Evolutionary conservation across 2,329 filamentous ascomycete genomes (phyloP), one percentile per base, ranked within the genome.

Genomic region (Talaromyces piceae): DNA sequence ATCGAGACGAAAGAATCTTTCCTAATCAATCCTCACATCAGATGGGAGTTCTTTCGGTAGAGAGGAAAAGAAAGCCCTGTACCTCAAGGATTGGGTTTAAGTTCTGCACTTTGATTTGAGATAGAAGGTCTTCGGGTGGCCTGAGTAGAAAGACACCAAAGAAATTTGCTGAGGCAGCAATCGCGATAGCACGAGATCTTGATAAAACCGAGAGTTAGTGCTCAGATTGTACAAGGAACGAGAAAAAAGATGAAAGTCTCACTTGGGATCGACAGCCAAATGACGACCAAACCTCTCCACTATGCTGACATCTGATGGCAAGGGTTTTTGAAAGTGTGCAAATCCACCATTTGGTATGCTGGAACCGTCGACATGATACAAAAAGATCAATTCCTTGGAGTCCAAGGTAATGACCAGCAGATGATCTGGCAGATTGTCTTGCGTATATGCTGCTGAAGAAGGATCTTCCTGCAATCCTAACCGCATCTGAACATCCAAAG

Each of bases 201-300:
- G 30, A 43, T 5, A 22, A 41, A 54, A 53, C n/a, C n/a, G n/a
- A 56, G 25, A 47, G 25, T 25, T 41, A 43, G 37, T n/a, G n/a
- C 13, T 33, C 7, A 20, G 20, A 37, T 9, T n/a, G 11, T 8
- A 37, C 4, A 37, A 18, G 31, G n/a, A n/a, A n/a, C n/a, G n/a
- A 37, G 33, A 37, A 25, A 12, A 18, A 13, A 28, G 9, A 20
- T 41, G 16, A 5, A 31, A 46, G 18, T 20, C 78, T 52, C 80
- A 89, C 66, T 82, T 82, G 12, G 88, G 87, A 63, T 97, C 90
- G 39, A 95, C 79, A 12, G 87, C 83, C 51, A 95, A 73, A 75
- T 87, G 62, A 73, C 84, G 60, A 70, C 83, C 73, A 72, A 82
- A 72, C 66, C 79, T 69, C 67, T 78, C 68, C 64, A 77, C 65